Conservation (phyloP, 2,329 filamentous ascomycete species). For the Exophiala mesophila region DNA sequence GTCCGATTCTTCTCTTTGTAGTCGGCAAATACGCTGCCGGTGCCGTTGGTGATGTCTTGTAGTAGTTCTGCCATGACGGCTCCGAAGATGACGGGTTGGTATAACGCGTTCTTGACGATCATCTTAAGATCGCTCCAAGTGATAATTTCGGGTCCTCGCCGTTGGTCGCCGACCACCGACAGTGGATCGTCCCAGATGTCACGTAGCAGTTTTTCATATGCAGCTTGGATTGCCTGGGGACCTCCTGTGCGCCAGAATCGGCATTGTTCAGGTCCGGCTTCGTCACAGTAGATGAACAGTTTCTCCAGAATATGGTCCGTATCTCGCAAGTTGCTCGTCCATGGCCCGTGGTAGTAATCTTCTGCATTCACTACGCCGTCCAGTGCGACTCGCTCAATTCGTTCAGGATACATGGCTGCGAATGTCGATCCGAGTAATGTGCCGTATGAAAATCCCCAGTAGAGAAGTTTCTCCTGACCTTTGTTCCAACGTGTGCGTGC, state of each 20-base stretch:
- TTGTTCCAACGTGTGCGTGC: slow-evolving; percentile 47
- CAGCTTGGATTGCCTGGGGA: slow-evolving; percentile 14
- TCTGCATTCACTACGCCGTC: slow-evolving; percentile 13
- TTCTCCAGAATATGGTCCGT: slow-evolving; percentile 33
- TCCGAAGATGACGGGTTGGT: slow-evolving; percentile 9
- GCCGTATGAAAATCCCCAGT: slow-evolving; percentile 16
- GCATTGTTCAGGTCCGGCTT: slow-evolving; percentile 36
- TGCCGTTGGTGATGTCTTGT: slow-evolving; percentile 13
- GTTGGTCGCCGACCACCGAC: slow-evolving; percentile 4
- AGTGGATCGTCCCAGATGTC: slow-evolving; percentile 17
- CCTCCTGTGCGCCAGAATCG: slow-evolving; percentile 14
- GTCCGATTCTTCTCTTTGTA: slow-evolving; percentile 12
- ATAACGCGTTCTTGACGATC: slow-evolving; percentile 30
- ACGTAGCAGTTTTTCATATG: slow-evolving; percentile 16
- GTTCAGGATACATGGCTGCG: slow-evolving; percentile 13
- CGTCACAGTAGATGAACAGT: slow-evolving; percentile 51
- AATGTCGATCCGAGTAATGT: slow-evolving; percentile 13
- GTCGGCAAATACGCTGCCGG: slow-evolving; percentile 11
- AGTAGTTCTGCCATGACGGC: slow-evolving; percentile 12
- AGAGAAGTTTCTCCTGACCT: slow-evolving; percentile 31
- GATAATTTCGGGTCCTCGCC: slow-evolving; percentile 34
- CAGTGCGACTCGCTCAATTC: slow-evolving; percentile 9
- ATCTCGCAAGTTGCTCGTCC: slow-evolving; percentile 18
- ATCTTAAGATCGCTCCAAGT: slow-evolving; percentile 47
- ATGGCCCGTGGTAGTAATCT: slow-evolving; percentile 17